phyloP scores from a whole-genome alignment of 257 asterid species.

The Petrea volubilis region DNA sequence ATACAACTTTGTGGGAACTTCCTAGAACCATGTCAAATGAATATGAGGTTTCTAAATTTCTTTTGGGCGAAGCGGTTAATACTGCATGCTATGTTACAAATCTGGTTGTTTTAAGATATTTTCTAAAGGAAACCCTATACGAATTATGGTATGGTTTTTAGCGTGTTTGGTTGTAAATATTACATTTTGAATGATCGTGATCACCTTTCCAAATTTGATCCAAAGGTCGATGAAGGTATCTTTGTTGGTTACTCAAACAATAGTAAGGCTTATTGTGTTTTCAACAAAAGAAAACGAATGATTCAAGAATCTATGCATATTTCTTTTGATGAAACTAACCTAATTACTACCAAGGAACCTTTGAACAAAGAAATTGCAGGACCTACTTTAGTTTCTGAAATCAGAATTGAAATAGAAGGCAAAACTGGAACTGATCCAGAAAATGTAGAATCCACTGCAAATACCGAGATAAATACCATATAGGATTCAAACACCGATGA shows the following conservation, averaged over 20 bases:
- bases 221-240: background rate
- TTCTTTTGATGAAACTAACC: background rate
- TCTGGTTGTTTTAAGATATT: background rate
- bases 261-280: background rate
- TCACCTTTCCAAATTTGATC: background rate
- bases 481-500: too few species aligned
- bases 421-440: too few species aligned
- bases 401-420: background rate
- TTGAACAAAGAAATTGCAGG: background rate
- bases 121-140: background rate
- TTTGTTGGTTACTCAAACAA: too few species aligned
- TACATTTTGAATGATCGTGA: background rate
- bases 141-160: background rate
- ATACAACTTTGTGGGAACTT: background rate
- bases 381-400: too few species aligned
- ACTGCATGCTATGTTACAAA: background rate
- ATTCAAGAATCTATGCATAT: background rate
- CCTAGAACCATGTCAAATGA: background rate
- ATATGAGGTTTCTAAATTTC: background rate
- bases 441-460: too few species aligned
- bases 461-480: too few species aligned
- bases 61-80: background rate
- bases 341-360: background rate
- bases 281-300: too few species aligned
- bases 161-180: background rate